phyloP scores from a whole-genome alignment of 139 green algal species.

The Diplosphaera chodatii region DNA sequence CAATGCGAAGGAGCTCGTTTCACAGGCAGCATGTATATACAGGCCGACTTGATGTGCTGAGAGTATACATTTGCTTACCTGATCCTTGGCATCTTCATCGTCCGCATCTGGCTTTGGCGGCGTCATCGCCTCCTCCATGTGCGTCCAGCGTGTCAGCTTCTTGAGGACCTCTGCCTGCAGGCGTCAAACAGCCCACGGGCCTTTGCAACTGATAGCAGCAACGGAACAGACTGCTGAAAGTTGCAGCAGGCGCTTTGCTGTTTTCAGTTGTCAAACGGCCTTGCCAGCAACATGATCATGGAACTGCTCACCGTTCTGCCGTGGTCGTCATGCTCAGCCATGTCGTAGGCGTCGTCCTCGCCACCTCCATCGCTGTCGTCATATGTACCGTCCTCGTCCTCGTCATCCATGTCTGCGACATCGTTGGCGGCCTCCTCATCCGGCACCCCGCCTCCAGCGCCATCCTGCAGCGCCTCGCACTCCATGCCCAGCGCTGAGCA shows the following conservation, averaged over 20 bases:
- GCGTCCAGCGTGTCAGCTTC: neutral
- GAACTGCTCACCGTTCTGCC: constrained; percentile 6
- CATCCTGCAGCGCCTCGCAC: neutral
- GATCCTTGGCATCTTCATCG: neutral
- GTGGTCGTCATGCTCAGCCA: constrained; percentile 8
- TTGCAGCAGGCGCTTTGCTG: no score
- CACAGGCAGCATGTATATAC: no score
- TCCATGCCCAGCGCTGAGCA: neutral
- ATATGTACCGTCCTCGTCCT: neutral
- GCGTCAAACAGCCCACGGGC: no score
- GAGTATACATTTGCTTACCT: no score
- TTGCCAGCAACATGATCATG: constrained; percentile 9
- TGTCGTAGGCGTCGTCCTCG: constrained; percentile 5
- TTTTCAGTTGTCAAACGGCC: no score
- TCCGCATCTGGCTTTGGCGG: neutral
- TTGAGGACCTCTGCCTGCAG: neutral
- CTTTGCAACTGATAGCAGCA: no score
- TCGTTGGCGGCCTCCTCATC: neutral
- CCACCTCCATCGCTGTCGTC: neutral
- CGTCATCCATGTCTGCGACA: neutral
- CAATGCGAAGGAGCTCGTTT: no score
- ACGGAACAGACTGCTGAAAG: no score
- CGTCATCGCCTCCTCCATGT: neutral
- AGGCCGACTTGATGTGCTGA: no score
- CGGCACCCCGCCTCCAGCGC: neutral